A percentile compares a stretch with the other conserved stretches of the same genome.
These are phyloP conservation scores for Lotmaria passim DNA, from an alignment of 208 protist species.

Conservation along the genomic window DNA sequence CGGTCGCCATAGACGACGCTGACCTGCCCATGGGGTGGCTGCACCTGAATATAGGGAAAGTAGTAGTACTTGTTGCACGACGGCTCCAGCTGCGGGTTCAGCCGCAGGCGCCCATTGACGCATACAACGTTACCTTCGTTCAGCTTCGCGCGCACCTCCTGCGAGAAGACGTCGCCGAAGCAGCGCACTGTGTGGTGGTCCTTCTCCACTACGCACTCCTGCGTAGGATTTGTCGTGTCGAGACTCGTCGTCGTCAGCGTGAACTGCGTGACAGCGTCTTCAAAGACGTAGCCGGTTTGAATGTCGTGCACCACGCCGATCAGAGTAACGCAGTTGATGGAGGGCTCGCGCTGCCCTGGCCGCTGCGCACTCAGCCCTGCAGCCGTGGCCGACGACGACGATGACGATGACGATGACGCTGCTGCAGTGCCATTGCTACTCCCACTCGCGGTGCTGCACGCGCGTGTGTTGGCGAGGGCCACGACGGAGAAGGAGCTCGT, in stretches of 20 bases:
- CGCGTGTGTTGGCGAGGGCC: not conserved
- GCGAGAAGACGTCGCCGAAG: conserved; percentile 89
- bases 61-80: conserved; percentile 91
- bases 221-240: conserved; percentile 71
- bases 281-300: conserved; percentile 89
- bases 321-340: conserved; percentile 89
- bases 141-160: conserved; percentile 72
- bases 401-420: not conserved
- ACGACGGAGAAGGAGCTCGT: not conserved
- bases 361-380: conserved; percentile 18
- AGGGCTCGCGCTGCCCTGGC: conserved; percentile 33
- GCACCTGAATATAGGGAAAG: conserved; percentile 91
- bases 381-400: not conserved
- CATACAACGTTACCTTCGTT: conserved; percentile 89
- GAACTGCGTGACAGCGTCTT: conserved; percentile 92
- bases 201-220: conserved; percentile 89
- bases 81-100: conserved; percentile 91
- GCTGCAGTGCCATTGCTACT: conserved; percentile 4
- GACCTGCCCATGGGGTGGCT: conserved; percentile 89
- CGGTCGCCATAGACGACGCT: conserved; percentile 82
- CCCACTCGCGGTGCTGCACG: conserved; percentile 13
- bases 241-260: conserved; percentile 90
- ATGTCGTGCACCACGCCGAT: conserved; percentile 93
- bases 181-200: conserved; percentile 93
- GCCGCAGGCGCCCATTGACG: conserved; percentile 83